Percentiles rank a stretch among this genome's conserved stretches.
These are phyloP conservation scores for Cryphonectria nitschkei DNA, from an alignment of 2,329 filamentous ascomycete genomes.

Conservation along the genomic window DNA sequence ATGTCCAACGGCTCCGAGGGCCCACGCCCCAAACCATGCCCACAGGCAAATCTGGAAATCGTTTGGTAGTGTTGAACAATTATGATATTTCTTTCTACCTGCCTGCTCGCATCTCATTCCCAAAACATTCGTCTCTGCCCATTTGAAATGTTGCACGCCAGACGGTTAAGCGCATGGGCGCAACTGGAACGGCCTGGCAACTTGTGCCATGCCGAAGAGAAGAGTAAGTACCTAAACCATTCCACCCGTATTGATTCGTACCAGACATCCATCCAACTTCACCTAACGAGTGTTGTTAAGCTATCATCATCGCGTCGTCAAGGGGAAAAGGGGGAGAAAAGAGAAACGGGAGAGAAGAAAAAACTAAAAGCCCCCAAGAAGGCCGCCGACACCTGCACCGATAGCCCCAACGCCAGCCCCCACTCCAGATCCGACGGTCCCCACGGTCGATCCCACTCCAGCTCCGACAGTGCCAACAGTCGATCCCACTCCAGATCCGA, in stretches of 20 bases:
- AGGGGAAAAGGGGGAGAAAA: not conserved
- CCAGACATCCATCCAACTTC: not conserved
- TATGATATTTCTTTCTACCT: not conserved
- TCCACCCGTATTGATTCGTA: not conserved
- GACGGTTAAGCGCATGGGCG: constrained; percentile 8
- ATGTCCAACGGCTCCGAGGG: too few species aligned
- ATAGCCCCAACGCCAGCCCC: not conserved
- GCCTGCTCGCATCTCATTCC: not conserved
- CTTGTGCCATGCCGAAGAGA: constrained; percentile 6
- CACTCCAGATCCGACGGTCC: not conserved
- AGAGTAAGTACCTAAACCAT: not conserved
- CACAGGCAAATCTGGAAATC: not conserved
- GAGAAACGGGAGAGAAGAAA: not conserved
- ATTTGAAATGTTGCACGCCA: not conserved
- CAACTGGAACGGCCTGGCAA: constrained; percentile 6
- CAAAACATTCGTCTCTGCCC: not conserved
- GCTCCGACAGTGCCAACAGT: not conserved
- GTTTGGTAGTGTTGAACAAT: not conserved
- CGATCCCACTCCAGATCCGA: not conserved
- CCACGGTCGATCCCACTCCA: not conserved
- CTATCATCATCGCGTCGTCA: not conserved
- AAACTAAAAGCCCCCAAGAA: not conserved
- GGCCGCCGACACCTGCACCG: not conserved
- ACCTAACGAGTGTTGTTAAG: not conserved
- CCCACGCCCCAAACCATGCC: not conserved